Evolutionary conservation across 1,139 yeast genomes (phyloP).

Genomic region (Meyerozyma athensensis): DNA sequence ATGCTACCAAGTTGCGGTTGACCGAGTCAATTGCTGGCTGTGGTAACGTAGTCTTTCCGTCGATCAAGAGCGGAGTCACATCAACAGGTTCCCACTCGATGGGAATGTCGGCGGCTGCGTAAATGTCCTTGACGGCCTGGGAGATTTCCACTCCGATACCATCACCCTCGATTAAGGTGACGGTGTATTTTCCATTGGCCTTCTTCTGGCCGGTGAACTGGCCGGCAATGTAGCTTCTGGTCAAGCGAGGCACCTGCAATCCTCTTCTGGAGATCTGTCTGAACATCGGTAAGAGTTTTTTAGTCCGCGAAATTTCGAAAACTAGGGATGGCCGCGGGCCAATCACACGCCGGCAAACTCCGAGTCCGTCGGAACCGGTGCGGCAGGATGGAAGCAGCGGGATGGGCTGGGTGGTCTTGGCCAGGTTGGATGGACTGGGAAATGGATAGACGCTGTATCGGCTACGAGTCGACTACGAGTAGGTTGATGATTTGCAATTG

Average conservation of each 20-base stretch:
- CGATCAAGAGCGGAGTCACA: conserved; percentile 86
- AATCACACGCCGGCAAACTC: conserved; percentile 2
- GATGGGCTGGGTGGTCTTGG: no score
- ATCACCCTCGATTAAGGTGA: conserved; percentile 96
- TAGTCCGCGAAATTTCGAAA: conserved; percentile 4
- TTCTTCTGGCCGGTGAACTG: conserved; percentile 45
- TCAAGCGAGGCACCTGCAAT: conserved; percentile 34
- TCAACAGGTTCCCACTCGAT: conserved; percentile 97
- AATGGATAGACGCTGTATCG: no score
- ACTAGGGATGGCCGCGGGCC: conserved; percentile 4
- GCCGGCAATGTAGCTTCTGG: conserved; percentile 47
- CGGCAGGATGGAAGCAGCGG: neutral
- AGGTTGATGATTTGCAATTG: no score
- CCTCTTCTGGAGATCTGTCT: conserved; percentile 37
- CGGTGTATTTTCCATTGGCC: conserved; percentile 73
- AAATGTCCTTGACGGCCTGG: conserved; percentile 85
- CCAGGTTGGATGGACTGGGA: no score
- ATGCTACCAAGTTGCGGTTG: conserved; percentile 87
- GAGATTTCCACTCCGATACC: conserved; percentile 98
- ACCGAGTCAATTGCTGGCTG: conserved; percentile 88
- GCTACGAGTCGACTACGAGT: no score
- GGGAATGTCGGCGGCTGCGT: conserved; percentile 90
- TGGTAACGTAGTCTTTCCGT: conserved; percentile 94
- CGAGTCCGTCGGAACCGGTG: conserved; percentile 5
- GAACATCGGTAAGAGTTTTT: conserved; percentile 25